A percentile compares a stretch with the other conserved stretches of the same genome.
phyloP scores from a whole-genome alignment of 2,329 filamentous ascomycete genomes.

The Ophiognomonia clavigignenti-juglandacearum region DNA sequence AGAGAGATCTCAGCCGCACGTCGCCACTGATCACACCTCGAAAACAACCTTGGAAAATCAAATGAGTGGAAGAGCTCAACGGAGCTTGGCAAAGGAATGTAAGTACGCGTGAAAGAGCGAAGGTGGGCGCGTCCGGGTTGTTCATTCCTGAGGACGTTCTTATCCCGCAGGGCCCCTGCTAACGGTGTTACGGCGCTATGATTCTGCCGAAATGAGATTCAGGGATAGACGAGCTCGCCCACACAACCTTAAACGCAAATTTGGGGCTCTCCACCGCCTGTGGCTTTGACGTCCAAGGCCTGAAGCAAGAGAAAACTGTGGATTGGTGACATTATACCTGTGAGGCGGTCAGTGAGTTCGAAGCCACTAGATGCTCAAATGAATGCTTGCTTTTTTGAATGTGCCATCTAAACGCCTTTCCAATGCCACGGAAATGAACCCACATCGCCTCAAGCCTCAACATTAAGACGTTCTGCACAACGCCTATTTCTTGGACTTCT shows the following conservation, averaged over 20 bases:
- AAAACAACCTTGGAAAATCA: no score
- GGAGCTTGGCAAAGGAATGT: background rate
- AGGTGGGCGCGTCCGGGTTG: background rate
- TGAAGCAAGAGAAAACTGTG: background rate
- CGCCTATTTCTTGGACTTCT: constrained; percentile 42
- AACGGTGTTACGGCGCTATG: no score
- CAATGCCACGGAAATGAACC: constrained; percentile 1
- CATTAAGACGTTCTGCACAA: no score
- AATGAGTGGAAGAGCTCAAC: no score
- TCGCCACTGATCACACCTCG: no score
- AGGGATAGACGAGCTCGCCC: constrained; percentile 6
- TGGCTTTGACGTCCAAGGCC: background rate
- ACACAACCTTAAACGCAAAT: constrained; percentile 6
- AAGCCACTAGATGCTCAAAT: no score
- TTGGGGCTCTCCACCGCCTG: background rate
- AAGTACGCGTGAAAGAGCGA: background rate
- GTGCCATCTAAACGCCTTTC: background rate
- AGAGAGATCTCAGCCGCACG: no score
- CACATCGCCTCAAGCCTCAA: background rate
- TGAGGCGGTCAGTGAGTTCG: no score
- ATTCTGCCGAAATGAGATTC: constrained; percentile 12
- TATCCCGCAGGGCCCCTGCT: no score
- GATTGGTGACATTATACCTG: no score
- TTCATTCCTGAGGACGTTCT: no score
- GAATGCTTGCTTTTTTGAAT: background rate